Base-by-base conservation (phyloP, 1,284 basidiomycete species). In the Marasmius oreades region DNA sequence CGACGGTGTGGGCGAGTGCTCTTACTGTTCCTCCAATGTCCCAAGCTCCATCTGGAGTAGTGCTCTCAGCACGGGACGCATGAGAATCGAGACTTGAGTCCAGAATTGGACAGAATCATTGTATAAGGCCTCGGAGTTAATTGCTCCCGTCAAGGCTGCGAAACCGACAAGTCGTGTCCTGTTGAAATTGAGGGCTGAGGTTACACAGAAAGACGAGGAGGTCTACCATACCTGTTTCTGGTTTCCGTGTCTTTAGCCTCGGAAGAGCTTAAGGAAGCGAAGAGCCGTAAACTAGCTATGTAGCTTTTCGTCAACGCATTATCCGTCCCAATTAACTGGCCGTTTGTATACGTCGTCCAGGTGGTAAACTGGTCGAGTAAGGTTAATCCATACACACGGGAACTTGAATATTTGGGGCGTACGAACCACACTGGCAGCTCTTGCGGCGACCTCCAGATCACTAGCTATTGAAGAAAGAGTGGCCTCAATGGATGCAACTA, bases 291-390 rank as follows among this genome's bases (percentile, higher is more conserved):
- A 26, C 88, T 80, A 3, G 78, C 76, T 46, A 92, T 72, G 69
- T 97, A 97, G 53, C 86, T 79, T 23, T 77, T 77, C 0, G 91
- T 91, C 57, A 92, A 73, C 33, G 69, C 70, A 62, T 83, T 81
- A 66, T 95, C 93, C 26, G 89, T 82, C 46, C 90, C 90, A 60
- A 94, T 85, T 37, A 88, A 74, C 54, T 86, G 82, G 0, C 93
- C 92, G 63, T 95, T 89, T 7, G 94, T 92, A 65, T 88, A 96
- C 5, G 93, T 95, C n/a, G 92, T 89, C 83, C 94, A 94, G 0
- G 93, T 89, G 12, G 88, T 90, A 66, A 98, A 95, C 87, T 93
- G 57, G 22, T 66, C 12, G 2, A 45, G 18, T 14, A 43, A 37
- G 22, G 7, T 26, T 26, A 46, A 12, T 12, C 51, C 56, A 14